phyloP scores from a whole-genome alignment of 2,329 filamentous ascomycete species.

The Talaromyces islandicus region DNA sequence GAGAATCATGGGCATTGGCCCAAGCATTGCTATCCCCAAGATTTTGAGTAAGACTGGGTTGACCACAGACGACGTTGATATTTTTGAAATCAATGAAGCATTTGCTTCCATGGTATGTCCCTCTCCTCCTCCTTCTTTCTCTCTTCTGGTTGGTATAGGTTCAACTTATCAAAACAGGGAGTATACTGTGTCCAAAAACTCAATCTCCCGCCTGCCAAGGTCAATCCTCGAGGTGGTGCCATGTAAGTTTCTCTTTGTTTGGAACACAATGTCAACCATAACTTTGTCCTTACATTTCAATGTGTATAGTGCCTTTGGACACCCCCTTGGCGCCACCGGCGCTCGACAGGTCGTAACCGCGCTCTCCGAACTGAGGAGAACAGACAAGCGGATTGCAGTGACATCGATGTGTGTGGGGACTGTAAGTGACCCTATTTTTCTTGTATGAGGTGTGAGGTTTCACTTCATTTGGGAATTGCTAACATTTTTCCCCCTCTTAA shows the following conservation, averaged over 20 bases:
- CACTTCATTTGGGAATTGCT: neutral
- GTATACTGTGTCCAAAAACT: constrained; percentile 84
- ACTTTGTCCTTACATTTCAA: neutral
- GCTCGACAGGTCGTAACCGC: constrained; percentile 85
- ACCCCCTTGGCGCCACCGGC: constrained; percentile 85
- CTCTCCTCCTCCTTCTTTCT: neutral
- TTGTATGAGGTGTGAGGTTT: neutral
- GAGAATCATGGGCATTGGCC: constrained; percentile 87
- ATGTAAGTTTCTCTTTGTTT: constrained; percentile 45
- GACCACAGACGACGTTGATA: constrained; percentile 37
- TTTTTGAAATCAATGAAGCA: constrained; percentile 67
- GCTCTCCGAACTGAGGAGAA: constrained; percentile 77
- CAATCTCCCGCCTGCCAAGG: constrained; percentile 70
- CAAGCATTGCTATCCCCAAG: constrained; percentile 86
- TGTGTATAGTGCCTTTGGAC: constrained; percentile 64
- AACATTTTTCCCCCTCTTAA: too few relatives aligned
- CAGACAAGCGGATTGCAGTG: constrained; percentile 71
- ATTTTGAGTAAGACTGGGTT: constrained; percentile 77
- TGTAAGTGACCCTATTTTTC: constrained; percentile 46
- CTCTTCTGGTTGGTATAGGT: neutral
- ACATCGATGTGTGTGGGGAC: constrained; percentile 94
- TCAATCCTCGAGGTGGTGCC: constrained; percentile 90
- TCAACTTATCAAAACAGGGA: constrained; percentile 50
- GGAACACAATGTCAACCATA: neutral
- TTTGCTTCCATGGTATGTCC: constrained; percentile 60